phyloP scores from a whole-genome alignment of 2,329 filamentous ascomycete genomes.

The Monosporascus sp. region DNA sequence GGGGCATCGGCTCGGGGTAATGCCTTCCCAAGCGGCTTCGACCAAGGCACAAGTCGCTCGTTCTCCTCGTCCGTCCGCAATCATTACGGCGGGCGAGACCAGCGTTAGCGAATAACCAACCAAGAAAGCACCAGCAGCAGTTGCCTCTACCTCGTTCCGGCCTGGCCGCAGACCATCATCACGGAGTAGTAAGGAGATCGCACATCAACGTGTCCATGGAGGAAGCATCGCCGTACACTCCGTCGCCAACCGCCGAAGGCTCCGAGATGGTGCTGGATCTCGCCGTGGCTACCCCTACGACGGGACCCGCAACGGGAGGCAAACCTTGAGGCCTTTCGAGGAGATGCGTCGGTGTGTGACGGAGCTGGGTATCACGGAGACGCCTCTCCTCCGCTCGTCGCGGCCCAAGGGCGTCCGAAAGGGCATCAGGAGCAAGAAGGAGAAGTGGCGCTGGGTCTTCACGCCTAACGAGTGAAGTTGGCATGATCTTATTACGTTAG shows the following conservation, averaged over 20 bases:
- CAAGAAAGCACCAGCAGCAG: too few relatives aligned
- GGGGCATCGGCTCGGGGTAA: too few relatives aligned
- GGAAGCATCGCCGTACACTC: constrained; percentile 47
- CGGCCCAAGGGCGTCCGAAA: constrained; percentile 40
- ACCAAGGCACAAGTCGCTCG: too few relatives aligned
- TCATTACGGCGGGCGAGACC: too few relatives aligned
- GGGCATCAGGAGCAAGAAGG: constrained; percentile 46
- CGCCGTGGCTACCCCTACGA: constrained; percentile 46
- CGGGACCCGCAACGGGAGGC: constrained; percentile 53
- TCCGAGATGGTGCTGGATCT: constrained; percentile 42
- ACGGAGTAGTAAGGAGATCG: constrained; percentile 58
- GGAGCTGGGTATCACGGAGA: constrained; percentile 23
- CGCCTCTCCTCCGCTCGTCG: constrained; percentile 27
- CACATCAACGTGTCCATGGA: constrained; percentile 55
- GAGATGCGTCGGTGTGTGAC: constrained; percentile 57
- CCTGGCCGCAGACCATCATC: constrained; percentile 57
- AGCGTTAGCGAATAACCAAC: too few relatives aligned
- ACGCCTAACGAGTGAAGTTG: too few relatives aligned
- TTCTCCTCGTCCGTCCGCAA: too few relatives aligned
- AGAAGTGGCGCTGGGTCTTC: constrained; percentile 61
- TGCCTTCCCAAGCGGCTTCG: too few relatives aligned
- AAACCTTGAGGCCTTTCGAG: constrained; percentile 58
- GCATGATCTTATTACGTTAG: too few relatives aligned
- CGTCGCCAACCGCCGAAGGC: constrained; percentile 28
- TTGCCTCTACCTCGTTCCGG: too few relatives aligned